These are phyloP conservation scores for Tylopilus rubrobrunneus DNA, from an alignment of 768 basidiomycete genomes.

Conservation along the genomic window DNA sequence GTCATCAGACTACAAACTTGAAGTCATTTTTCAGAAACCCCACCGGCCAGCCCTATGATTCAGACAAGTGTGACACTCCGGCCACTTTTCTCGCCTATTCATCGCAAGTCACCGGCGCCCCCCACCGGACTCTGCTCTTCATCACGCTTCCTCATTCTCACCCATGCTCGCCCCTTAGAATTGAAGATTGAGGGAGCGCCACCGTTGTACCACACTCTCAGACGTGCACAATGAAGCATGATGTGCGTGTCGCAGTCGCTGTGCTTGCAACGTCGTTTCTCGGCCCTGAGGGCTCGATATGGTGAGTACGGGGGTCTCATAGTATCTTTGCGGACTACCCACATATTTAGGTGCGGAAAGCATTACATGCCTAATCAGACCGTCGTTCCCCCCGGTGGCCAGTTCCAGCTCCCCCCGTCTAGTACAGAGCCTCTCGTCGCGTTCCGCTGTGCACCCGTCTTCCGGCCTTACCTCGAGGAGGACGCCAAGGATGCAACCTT, in stretches of 20 bases:
- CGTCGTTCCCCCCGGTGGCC: slow-evolving; percentile 42
- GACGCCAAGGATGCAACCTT: slow-evolving; percentile 30
- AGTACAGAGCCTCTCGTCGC: slow-evolving; percentile 42
- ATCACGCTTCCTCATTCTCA: not conserved
- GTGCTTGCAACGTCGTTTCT: slow-evolving; percentile 13
- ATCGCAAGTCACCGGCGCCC: not conserved
- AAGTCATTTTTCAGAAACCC: too few relatives aligned
- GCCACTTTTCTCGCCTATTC: not conserved
- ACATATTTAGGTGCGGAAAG: slow-evolving; percentile 44
- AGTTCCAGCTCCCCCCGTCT: slow-evolving; percentile 36
- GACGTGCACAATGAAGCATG: slow-evolving; percentile 18
- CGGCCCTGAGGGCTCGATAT: slow-evolving; percentile 17
- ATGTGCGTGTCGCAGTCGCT: not conserved
- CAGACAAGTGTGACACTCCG: not conserved
- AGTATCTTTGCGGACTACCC: too few relatives aligned
- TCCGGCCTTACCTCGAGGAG: slow-evolving; percentile 45
- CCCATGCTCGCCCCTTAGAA: not conserved
- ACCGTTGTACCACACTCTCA: not conserved
- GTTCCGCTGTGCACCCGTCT: slow-evolving; percentile 43
- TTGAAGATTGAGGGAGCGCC: not conserved
- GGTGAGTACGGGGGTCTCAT: too few relatives aligned
- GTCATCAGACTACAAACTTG: too few relatives aligned
- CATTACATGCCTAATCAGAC: slow-evolving; percentile 41
- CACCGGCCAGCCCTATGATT: too few relatives aligned
- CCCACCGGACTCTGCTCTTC: too few relatives aligned